These are phyloP conservation scores for Termitomyces sp. DNA, from an alignment of 768 basidiomycete genomes.

Conservation along the genomic window DNA sequence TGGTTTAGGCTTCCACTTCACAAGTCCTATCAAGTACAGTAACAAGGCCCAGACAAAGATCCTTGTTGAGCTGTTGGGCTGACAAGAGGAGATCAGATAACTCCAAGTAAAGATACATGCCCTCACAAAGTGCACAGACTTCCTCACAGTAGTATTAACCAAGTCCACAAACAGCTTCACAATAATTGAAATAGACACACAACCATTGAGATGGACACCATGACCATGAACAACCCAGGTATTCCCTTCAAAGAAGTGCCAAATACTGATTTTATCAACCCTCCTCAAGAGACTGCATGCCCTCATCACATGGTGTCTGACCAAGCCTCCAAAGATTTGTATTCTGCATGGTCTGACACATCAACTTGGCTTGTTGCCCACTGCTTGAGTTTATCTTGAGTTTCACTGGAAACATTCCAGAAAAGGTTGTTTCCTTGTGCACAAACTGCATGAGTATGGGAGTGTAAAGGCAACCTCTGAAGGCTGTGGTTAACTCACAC, in stretches of 20 bases:
- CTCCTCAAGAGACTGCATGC: background rate
- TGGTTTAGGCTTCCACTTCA: constrained; percentile 17
- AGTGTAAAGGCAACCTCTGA: too few relatives aligned
- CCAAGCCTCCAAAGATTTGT: too few relatives aligned
- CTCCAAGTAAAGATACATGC: background rate
- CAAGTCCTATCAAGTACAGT: constrained; percentile 13
- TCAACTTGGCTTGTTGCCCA: too few relatives aligned
- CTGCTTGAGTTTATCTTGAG: too few relatives aligned
- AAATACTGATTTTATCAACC: background rate
- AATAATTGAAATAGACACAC: too few relatives aligned
- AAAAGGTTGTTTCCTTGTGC: too few relatives aligned
- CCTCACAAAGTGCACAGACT: background rate
- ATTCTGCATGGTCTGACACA: too few relatives aligned
- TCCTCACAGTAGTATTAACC: background rate
- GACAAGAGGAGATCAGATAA: background rate
- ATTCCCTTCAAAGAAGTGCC: constrained; percentile 8
- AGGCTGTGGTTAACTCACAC: too few relatives aligned
- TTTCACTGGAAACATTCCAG: too few relatives aligned
- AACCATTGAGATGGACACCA: background rate
- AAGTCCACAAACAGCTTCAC: background rate
- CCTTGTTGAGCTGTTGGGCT: constrained; percentile 1
- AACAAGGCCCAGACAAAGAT: constrained; percentile 10
- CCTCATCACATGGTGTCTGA: background rate
- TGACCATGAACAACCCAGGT: background rate
- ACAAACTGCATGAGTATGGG: too few relatives aligned